Percentiles rank a stretch among this genome's conserved stretches.
Evolutionary conservation across 768 basidiomycete genomes (phyloP).

Genomic region (Jaapia argillacea): DNA sequence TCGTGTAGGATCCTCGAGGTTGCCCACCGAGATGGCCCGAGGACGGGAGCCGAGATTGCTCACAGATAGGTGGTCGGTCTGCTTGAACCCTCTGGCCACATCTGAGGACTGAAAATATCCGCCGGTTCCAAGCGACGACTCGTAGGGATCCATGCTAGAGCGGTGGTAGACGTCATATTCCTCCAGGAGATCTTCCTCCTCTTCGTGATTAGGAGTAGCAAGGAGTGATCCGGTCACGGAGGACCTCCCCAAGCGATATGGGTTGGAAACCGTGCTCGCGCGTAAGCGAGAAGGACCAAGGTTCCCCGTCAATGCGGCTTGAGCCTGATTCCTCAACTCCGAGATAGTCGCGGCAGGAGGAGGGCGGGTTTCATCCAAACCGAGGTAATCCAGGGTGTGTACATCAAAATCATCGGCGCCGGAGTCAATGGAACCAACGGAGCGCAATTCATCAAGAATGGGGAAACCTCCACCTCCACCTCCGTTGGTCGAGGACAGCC

Average conservation of each 20-base stretch:
- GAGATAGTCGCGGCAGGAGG: slow-evolving; percentile 83
- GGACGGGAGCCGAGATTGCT: slow-evolving; percentile 42
- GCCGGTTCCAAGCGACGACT: slow-evolving; percentile 40
- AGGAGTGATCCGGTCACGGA: slow-evolving; percentile 51
- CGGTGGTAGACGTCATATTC: slow-evolving; percentile 29
- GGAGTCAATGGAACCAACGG: slow-evolving; percentile 70
- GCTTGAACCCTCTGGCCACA: slow-evolving; percentile 66
- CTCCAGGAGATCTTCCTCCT: slow-evolving; percentile 70
- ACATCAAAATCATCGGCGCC: slow-evolving; percentile 84
- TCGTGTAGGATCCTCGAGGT: slow-evolving; percentile 71
- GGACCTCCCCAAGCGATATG: slow-evolving; percentile 69
- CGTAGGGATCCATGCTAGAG: slow-evolving; percentile 52
- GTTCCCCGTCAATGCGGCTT: slow-evolving; percentile 82
- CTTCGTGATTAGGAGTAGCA: slow-evolving; percentile 49
- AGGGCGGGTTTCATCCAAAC: slow-evolving; percentile 66
- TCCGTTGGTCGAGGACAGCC: slow-evolving; percentile 60
- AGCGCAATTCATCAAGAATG: slow-evolving; percentile 72
- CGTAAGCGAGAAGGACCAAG: slow-evolving; percentile 64
- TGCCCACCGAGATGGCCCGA: slow-evolving; percentile 84
- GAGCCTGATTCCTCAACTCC: slow-evolving; percentile 82
- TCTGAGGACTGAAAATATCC: slow-evolving; percentile 45
- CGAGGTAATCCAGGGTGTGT: slow-evolving; percentile 94
- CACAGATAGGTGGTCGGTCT: slow-evolving; percentile 53
- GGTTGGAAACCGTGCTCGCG: slow-evolving; percentile 88
- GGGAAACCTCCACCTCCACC: slow-evolving; percentile 43